phyloP scores from a whole-genome alignment of 148 eudicot genomes.

The Rhododendron simsii region DNA sequence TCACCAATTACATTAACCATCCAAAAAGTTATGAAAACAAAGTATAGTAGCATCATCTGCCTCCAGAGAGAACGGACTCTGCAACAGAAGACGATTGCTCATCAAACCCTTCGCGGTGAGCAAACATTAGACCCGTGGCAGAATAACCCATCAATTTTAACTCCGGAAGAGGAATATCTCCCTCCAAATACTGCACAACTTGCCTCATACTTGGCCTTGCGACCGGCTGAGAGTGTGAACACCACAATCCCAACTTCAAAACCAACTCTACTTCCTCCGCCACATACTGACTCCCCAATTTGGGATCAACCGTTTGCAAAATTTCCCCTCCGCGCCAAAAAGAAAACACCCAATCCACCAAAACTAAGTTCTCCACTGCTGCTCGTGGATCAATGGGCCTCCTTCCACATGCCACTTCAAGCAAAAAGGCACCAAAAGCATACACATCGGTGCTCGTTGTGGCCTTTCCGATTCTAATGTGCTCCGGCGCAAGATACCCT shows the following conservation, averaged over 20 bases:
- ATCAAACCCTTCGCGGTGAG: background rate
- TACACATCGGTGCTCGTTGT: slow-evolving; percentile 34
- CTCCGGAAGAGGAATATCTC: slow-evolving; percentile 10
- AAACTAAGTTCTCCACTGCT: background rate
- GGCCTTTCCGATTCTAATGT: slow-evolving; percentile 29
- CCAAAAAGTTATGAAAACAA: background rate
- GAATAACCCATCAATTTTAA: background rate
- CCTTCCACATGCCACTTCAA: slow-evolving; percentile 36
- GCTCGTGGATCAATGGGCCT: slow-evolving; percentile 30
- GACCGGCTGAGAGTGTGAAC: slow-evolving; percentile 21
- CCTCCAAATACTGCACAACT: slow-evolving; percentile 27
- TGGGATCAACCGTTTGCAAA: slow-evolving; percentile 2
- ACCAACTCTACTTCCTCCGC: slow-evolving; percentile 20
- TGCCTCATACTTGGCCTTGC: slow-evolving; percentile 39
- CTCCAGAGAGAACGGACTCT: slow-evolving; percentile 12
- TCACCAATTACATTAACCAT: background rate
- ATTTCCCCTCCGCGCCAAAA: slow-evolving; percentile 6
- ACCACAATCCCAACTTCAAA: slow-evolving; percentile 40
- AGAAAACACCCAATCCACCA: slow-evolving; percentile 18
- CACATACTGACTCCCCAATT: slow-evolving; percentile 8
- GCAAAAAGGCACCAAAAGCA: slow-evolving; percentile 37
- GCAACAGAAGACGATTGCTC: background rate
- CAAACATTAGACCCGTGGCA: background rate
- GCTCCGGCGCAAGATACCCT: slow-evolving; percentile 43
- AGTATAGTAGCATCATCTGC: slow-evolving; percentile 7